Evolutionary conservation across 805 yeast species (phyloP), one percentile per base, ranked within the genome.

Genomic region (Teunomyces pallodes): DNA sequence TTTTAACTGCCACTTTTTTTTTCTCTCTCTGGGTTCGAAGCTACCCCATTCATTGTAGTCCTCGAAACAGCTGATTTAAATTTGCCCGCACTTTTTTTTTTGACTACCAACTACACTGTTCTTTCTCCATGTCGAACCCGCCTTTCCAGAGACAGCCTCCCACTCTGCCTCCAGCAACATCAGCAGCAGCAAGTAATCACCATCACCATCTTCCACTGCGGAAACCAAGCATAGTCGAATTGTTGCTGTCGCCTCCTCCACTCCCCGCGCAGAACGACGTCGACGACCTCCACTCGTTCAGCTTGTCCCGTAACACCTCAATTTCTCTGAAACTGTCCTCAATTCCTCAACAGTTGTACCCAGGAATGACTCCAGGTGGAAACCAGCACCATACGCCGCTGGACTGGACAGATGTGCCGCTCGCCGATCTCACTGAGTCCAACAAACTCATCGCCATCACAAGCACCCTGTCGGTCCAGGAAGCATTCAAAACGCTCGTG

Each of bases 401-500:
- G 13, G 89, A 86, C 55, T 89, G 96, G 95, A 81, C 81, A 58
- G 86, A 84, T 52, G 80, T 88, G 17, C 80, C 77, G 36, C 73
- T 94, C 52, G 66, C 78, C 10, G 94, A 88, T 55, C 75, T 94
- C 56, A 84, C 90, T 36, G 95, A 89, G 66, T 75, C 79, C 39
- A 90, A 86, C 54, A 86, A 87, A 63, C 76, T 94, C 56, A 80
- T 91, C 43, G 76, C 83, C 36, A 83, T 90, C 53, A 79, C 80
- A 52, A 81, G 84, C 2, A 68, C 80, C 5, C 72, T 81, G 31
- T 82, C 96, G 3, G 95, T 92, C 17, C 97, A 92, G 65, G 77
- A 82, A 47, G 97, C 98, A 2, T 94, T 88, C 70, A 90, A 90
- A 58, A 83, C 85, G 3, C 75, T 92, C 59, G 77, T 80, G 28